Evolutionary conservation across 352 stramenopile genomes (phyloP).

Genomic region (Globisporangium irregulare): DNA sequence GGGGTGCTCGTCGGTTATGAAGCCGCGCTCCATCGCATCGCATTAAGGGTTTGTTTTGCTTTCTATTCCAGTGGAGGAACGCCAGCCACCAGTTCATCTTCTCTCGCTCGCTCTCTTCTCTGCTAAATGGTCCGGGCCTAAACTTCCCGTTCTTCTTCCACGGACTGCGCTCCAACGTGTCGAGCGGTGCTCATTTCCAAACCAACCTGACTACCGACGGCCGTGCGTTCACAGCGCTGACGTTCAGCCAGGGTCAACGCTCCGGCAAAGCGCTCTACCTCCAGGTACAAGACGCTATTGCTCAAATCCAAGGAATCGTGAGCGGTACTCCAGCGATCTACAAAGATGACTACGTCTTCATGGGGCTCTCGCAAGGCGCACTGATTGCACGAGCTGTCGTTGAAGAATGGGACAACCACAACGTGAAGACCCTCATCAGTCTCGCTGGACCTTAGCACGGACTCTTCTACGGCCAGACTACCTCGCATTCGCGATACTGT

Average conservation of each 20-base stretch:
- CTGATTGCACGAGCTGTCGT: conserved; percentile 24
- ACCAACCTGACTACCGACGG: conserved; percentile 23
- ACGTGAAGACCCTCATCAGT: conserved; percentile 23
- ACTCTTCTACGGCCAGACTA: conserved; percentile 32
- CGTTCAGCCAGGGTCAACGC: conserved; percentile 24
- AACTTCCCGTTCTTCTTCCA: conserved; percentile 36
- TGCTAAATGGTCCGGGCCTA: background rate
- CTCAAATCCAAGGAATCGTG: conserved; percentile 15
- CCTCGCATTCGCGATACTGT: conserved; percentile 15
- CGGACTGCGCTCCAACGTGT: conserved; percentile 14
- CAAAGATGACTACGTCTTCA: conserved; percentile 30
- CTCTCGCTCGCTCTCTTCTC: background rate
- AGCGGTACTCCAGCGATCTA: conserved; percentile 12
- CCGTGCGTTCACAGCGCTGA: conserved; percentile 23
- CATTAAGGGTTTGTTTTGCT: background rate
- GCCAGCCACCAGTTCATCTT: background rate
- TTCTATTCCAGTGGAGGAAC: background rate
- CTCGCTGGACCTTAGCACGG: conserved; percentile 29
- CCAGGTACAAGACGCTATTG: conserved; percentile 28
- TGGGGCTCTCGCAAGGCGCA: conserved; percentile 30
- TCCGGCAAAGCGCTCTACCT: conserved; percentile 16
- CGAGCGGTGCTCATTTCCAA: conserved; percentile 4
- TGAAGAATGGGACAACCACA: conserved; percentile 33
- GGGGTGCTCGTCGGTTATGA: background rate
- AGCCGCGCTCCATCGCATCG: background rate